A percentile compares a stretch with the other conserved stretches of the same genome.
Evolutionary conservation across 2,329 filamentous ascomycete genomes (phyloP).

Genomic region (Setomelanomma holmii): DNA sequence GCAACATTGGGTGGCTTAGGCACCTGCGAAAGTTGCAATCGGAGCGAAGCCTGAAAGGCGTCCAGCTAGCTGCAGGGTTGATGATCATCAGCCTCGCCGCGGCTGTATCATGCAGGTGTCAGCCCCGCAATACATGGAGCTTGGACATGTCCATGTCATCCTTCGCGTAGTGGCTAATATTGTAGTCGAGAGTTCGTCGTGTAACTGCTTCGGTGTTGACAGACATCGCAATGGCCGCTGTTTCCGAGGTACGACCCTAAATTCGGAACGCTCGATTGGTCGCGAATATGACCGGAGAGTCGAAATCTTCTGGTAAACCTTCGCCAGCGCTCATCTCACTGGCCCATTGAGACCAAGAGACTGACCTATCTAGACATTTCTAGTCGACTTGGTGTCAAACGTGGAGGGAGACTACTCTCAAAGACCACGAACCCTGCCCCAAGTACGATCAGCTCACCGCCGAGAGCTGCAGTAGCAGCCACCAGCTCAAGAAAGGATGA

Average conservation of each 20-base stretch:
- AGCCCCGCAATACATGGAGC: not conserved
- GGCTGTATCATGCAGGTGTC: constrained; percentile 12
- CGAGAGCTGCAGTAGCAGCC: constrained; percentile 38
- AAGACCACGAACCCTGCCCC: constrained; percentile 32
- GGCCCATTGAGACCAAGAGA: not conserved
- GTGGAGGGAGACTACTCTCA: constrained; percentile 28
- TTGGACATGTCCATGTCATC: constrained; percentile 5
- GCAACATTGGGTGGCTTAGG: constrained; percentile 36
- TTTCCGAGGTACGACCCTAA: constrained; percentile 22
- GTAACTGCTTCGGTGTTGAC: not conserved
- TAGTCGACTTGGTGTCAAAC: constrained; percentile 33
- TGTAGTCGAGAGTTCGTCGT: not conserved
- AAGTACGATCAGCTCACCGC: constrained; percentile 33
- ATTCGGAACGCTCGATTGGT: constrained; percentile 17
- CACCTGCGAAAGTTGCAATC: constrained; percentile 18
- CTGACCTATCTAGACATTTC: constrained; percentile 30
- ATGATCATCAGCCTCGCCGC: constrained; percentile 22
- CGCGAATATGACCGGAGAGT: constrained; percentile 38
- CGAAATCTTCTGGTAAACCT: constrained; percentile 37
- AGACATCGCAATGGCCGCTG: constrained; percentile 9
- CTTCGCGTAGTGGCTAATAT: constrained; percentile 2
- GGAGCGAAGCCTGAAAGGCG: constrained; percentile 35
- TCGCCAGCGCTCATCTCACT: not conserved
- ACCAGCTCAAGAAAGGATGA: constrained; percentile 41
- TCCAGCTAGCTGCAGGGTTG: constrained; percentile 20